Evolutionary conservation across 176 grass and related monocot genomes (phyloP), one percentile per base, ranked within the genome.

Genomic region (Musa itinerans): DNA sequence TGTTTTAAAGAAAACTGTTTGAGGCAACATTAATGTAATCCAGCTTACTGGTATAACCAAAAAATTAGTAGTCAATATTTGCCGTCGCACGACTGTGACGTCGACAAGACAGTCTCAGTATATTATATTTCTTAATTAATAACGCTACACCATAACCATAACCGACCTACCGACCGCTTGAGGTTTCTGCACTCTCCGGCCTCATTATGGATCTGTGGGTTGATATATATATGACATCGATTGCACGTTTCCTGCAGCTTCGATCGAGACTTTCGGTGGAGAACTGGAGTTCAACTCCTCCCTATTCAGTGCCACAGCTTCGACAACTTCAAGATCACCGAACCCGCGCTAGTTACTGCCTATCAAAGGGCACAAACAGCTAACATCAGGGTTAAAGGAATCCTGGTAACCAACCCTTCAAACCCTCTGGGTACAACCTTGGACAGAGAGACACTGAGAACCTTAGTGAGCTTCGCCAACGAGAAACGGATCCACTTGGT

Each of bases 231-330:
- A 29, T 29, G 29, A 29, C 29, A 29, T 2, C 29, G 29, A 3
- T 29, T 29, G 29, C 29, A 29, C 29, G 0, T 29, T 29, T 29
- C 29, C 61, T n/a, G 57, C 92, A 96, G 89, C 53, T 96, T 96
- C 74, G 82, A 96, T 80, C 86, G 92, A 55, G 92, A 96, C 80
- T 80, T 89, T 11, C 84, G 89, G 70, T 96, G 92, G 92, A 89
- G 92, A 19, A 85, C 92, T 7, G 84, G 92, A 13, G 53, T 87
- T 13, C 75, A 72, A 80, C 78, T 92, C 20, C 17, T 84, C 54
- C 92, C 89, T 49, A 85, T 96, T 83, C 83, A 92, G 16, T 96
- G 92, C 78, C 69, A 85, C 80, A 96, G 86, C 82, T 82, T 72
- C 61, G 71, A 89, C 51, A 52, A 73, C 52, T 96, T 96, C 86